These are phyloP conservation scores for Glycine tomentella DNA, from an alignment of 306 rosid species.

Conservation along the genomic window DNA sequence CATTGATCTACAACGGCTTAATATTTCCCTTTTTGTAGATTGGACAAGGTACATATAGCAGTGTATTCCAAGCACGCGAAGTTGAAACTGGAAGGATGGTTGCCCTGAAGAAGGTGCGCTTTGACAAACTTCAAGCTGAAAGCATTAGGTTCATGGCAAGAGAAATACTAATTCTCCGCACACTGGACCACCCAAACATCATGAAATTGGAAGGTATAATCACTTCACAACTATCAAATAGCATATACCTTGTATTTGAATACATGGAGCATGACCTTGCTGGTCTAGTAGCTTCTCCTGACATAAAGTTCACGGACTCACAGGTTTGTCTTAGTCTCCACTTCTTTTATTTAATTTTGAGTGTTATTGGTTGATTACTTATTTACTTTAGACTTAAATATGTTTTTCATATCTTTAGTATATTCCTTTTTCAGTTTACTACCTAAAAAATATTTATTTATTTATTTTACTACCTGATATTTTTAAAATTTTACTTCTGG, in stretches of 20 bases:
- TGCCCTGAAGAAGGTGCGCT: conserved; percentile 94
- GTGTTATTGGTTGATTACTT: conserved; percentile 11
- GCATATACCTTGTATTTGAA: conserved; percentile 93
- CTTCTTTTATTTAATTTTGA: not conserved
- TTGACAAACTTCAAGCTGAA: conserved; percentile 82
- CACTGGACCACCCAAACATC: conserved; percentile 96
- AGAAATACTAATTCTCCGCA: conserved; percentile 84
- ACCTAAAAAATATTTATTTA: too few species aligned
- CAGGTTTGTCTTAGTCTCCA: conserved; percentile 68
- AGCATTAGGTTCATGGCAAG: conserved; percentile 96
- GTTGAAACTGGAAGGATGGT: conserved; percentile 79
- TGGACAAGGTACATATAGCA: conserved; percentile 98
- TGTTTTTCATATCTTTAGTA: too few species aligned
- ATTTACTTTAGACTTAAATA: too few species aligned
- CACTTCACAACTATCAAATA: conserved; percentile 75
- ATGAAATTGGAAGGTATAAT: conserved; percentile 90
- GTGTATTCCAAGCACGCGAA: conserved; percentile 88
- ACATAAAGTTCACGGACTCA: conserved; percentile 72
- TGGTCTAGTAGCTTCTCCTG: conserved; percentile 78
- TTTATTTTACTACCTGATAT: too few species aligned
- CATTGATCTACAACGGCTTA: not conserved
- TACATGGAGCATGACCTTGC: conserved; percentile 99
- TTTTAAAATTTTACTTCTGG: too few species aligned
- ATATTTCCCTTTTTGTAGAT: conserved; percentile 54
- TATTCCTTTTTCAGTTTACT: too few species aligned